Evolutionary conservation across 345 rosid genomes (phyloP).

Genomic region (Gossypium stocksii): DNA sequence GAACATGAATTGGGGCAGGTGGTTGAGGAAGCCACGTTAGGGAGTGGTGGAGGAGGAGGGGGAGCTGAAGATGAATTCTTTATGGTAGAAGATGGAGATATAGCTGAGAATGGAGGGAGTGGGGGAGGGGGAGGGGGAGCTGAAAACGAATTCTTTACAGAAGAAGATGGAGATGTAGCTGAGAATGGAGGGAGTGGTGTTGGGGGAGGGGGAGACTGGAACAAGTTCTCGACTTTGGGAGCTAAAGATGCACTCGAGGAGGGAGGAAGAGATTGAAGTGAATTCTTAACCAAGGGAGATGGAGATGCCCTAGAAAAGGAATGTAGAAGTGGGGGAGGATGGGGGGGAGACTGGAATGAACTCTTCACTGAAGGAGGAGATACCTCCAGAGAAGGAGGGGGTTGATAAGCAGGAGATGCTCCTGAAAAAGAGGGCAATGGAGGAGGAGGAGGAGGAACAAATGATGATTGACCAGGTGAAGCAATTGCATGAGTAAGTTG

Average conservation of each 20-base stretch:
- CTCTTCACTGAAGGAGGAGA: conserved; percentile 10
- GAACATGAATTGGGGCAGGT: conserved; percentile 27
- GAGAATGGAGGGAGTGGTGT: conserved; percentile 14
- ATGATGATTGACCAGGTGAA: conserved; percentile 12
- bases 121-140: conserved; percentile 17
- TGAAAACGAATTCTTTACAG: conserved; percentile 10
- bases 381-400: conserved; percentile 9
- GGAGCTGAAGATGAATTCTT: conserved; percentile 16
- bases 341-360: conserved; percentile 4
- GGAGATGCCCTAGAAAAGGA: conserved; percentile 17
- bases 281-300: conserved; percentile 14
- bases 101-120: conserved; percentile 7
- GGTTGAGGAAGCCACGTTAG: conserved; percentile 23
- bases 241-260: conserved; percentile 14
- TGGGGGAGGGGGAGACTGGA: conserved; percentile 9
- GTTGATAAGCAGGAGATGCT: conserved; percentile 22
- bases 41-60: conserved; percentile 25
- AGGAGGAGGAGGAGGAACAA: conserved; percentile 18
- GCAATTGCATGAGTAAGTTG: conserved; percentile 21
- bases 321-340: conserved; percentile 9
- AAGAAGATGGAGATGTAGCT: conserved; percentile 10
- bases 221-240: conserved; percentile 8
- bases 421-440: neutral
- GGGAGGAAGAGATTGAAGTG: conserved; percentile 19
- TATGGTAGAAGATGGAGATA: conserved; percentile 3